Base-by-base conservation (phyloP, 495 filamentous ascomycete genomes). In the Xylaria longipes region DNA sequence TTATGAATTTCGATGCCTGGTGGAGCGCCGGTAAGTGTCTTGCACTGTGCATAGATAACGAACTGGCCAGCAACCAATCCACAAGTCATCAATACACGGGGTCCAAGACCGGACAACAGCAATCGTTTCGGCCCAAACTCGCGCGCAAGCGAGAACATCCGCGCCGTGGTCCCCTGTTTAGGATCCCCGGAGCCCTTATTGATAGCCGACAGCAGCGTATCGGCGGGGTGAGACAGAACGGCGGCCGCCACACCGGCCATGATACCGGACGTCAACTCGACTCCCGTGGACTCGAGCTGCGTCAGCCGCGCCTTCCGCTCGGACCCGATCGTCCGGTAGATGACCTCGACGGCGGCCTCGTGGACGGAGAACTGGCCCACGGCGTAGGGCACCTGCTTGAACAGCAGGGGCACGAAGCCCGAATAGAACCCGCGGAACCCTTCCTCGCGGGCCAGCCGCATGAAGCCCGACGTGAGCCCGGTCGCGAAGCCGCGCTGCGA, bases 181-280 rank as follows among this genome's bases (percentile, higher is more conserved):
- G 71, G 75, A 50, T 82, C 79, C 12, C 79, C 80, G 2, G 80
- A 77, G 33, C 80, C 80, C 89, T 95, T 97, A 87, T 97, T 97
- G 86, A 95, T 97, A 86, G 95, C 95, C 80, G 88, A 91, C 69
- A 95, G 87, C 90, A 97, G 92, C 73, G 93, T 97, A 79, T 97
- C 93, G 67, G 93, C 93, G 67, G 93, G 93, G 82, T 97, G 93
- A 58, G 92, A 95, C 74, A 97, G 88, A 69, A 95, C 82, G 73
- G 93, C 93, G 60, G 93, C 93, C 50, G 93, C 93, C 79, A 95
- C 94, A 87, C 93, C 93, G 75, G 93, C 93, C 73, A 94, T 87
- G 73, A 97, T 84, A 87, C 93, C 93, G 64, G 92, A 91, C 52
- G 91, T 90, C 63, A 97, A 86, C 85, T 97, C 95, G 79, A 94